Evolutionary conservation across 352 stramenopile species (phyloP), one percentile per base, ranked within the genome.

Genomic region (Phytophthora vignae): DNA sequence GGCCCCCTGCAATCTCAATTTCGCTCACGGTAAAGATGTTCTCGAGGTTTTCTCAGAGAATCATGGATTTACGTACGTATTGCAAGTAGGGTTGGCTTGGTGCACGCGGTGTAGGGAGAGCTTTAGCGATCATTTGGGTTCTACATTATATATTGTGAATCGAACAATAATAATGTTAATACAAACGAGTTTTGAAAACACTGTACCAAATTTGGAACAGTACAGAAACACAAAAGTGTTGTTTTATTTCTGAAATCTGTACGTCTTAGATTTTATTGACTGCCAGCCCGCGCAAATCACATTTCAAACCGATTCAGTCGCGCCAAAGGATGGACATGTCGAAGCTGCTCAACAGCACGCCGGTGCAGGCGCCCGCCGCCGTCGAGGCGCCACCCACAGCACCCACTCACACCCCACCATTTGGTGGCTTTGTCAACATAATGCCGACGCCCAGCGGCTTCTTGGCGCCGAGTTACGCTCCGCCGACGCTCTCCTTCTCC

Each of bases 281-380:
- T 42, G 36, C 36, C 10, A 12, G 36, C 36, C 36, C 36, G 36
- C 36, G 11, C 14, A 42, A 42, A 15, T 15, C 11, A 42, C 36
- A 2, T 10, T 42, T 42, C 36, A 42, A 42, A 42, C 27, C 27
- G 27, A 29, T 42, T 42, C 36, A 42, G 17, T 42, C 36, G 11
- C 36, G 49, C 27, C n/a, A 36, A 36, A 36, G 29, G 29, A 64
- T 64, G 58, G 58, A 64, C 27, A 55, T 64, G 6, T 56, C 58
- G n/a, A 55, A 55, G 58, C 29, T 56, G 19, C 46, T 65, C 29
- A 65, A 57, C 46, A 22, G 50, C 15, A 8, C 17, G 15, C 17
- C 42, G 42, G 42, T 11, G 42, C 14, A 49, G 14, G 42, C 14
- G 15, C 42, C 42, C 4, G 7, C 42, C 15, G 15, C 17, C 42